Evolutionary conservation across 352 stramenopile species (phyloP), one percentile per base, ranked within the genome.

Genomic region (Phytophthora fragariae): DNA sequence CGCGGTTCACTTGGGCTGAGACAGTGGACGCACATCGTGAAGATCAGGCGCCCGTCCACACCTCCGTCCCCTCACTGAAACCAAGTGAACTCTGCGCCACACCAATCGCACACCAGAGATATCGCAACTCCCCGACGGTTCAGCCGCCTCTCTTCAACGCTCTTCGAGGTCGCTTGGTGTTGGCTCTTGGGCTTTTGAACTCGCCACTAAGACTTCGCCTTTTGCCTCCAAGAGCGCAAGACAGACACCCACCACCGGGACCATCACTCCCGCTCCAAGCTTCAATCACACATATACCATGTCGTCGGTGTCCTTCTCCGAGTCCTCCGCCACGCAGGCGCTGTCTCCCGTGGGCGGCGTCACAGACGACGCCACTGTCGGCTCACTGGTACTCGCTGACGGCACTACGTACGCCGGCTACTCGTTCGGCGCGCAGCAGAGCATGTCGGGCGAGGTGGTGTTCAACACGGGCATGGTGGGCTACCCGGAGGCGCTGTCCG

Each of bases 401-500:
- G 92, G 91, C 60, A 93, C 87, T 17, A 76, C 77, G 55, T 95
- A 97, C 76, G 56, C 52, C 17, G 76, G 92, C 19, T 91, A 93
- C 75, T 98, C 91, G 75, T 99, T 99, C 82, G 98, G 98, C 61
- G 94, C 96, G 17, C 65, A 91, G 17, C 87, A 82, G 50, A 89
- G 83, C 65, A 90, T 97, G 75, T 91, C 89, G 21, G 98, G 98
- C 49, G 97, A 99, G 86, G 96, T 99, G 68, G 98, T 99, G 11
- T 99, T 99, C 80, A 98, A 97, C 70, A 99, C 98, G 37, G 97
- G 97, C 66, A 99, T 99, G 98, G 97, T 99, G 54, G 98, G 98
- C 62, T 99, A 99, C 89, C 95, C 97, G 15, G 98, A 99, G 82
- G 95, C 93, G 44, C 88, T 99, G 65, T 99, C 97, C 12, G 98